Evolutionary conservation across 2,329 filamentous ascomycete genomes (phyloP), one percentile per base, ranked within the genome.

Genomic region (Emmonsiellopsis sp.): DNA sequence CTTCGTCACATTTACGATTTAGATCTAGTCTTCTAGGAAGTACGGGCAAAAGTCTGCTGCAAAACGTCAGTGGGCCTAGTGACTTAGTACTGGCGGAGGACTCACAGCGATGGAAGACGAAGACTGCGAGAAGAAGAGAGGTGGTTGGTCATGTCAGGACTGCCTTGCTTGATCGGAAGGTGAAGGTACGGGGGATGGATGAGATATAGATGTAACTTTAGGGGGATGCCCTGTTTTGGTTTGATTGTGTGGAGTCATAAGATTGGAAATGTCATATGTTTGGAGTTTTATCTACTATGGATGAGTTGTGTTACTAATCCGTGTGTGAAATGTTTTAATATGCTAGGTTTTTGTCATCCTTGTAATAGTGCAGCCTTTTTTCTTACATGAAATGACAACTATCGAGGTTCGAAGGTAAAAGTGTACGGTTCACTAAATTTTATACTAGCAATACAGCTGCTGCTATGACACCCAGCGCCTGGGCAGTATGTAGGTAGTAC

Each of bases 81-180:
- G 63, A 64, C 45, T 49, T 64, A 14, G 49, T 63, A 8, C 47
- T 51, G 17, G 50, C 48, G 8, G 62, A 68, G 43, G 69, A 72
- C 17, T 60, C 58, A 27, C 53, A 63, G 9, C 62, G 60, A 31
- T 73, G 67, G 65, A 68, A 68, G 57, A 57, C 61, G 2, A 74
- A 69, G 54, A 56, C 55, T n/a, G 58, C 62, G 51, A 70, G 70
- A 42, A 61, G 69, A 36, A 63, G 65, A 39, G 63, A 68, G 39
- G 57, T 72, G 49, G 62, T 71, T 45, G 61, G 55, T 2, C 66
- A 65, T 45, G 56, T 73, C 55, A 71, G 68, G 58, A 60, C 61
- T 45, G 68, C 65, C 1, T 65, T 73, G 46, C 61, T 60, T 9
- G 46, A 39, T 39, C 11, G 70, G 53, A 63, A 68, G 42, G 56